Percentiles rank a stretch among this genome's conserved stretches.
Conservation (phyloP, 305 asterid species). For the Stenogyne calaminthoides region DNA sequence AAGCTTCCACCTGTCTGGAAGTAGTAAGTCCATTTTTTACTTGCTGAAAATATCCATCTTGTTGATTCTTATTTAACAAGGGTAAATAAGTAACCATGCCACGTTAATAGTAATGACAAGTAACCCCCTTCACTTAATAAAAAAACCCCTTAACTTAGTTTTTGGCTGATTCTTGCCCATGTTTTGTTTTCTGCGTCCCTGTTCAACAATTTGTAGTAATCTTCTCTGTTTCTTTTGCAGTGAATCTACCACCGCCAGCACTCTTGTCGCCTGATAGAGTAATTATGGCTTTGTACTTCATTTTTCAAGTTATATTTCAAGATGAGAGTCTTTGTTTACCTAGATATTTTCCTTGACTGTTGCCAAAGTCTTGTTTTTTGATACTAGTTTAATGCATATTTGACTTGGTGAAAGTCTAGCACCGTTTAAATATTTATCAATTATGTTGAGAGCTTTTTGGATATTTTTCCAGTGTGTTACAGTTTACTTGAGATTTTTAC, state of each 20-base stretch:
- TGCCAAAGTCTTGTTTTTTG: slow-evolving; percentile 18
- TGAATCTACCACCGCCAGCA: slow-evolving; percentile 71
- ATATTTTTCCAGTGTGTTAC: background rate
- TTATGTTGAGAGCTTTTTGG: background rate
- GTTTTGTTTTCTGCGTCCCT: background rate
- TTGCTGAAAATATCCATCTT: background rate
- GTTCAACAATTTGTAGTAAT: background rate
- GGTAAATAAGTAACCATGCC: background rate
- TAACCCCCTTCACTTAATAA: no score
- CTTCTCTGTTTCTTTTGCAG: slow-evolving; percentile 39
- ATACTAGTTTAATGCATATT: slow-evolving; percentile 20
- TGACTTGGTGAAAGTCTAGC: slow-evolving; percentile 11
- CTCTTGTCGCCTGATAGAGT: slow-evolving; percentile 54
- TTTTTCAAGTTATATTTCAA: slow-evolving; percentile 23
- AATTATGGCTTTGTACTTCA: slow-evolving; percentile 26
- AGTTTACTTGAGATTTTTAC: background rate
- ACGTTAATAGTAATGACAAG: background rate
- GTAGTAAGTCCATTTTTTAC: slow-evolving; percentile 40
- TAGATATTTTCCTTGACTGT: slow-evolving; percentile 16
- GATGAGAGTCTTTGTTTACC: slow-evolving; percentile 17
- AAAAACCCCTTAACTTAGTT: no score
- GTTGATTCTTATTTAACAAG: background rate
- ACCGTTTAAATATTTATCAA: background rate
- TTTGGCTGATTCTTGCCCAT: background rate
- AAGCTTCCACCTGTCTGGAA: slow-evolving; percentile 77